phyloP scores from a whole-genome alignment of 176 grass and related monocot genomes.

The Aegilops bicornis region DNA sequence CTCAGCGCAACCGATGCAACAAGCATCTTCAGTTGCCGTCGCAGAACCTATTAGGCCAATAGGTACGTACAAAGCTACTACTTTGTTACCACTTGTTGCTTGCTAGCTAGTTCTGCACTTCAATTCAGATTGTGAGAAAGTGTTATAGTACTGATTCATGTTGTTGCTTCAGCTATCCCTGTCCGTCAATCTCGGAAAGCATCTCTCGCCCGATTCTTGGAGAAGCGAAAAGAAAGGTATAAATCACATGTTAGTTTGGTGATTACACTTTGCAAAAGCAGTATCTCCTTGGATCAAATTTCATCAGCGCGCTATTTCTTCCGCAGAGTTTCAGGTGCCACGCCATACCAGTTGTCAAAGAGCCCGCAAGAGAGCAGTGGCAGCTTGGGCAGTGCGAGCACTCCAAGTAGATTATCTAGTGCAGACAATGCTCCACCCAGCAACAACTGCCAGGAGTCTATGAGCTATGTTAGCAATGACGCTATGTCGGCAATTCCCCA shows the following conservation, averaged over 20 bases:
- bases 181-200: slow-evolving; percentile 92
- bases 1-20: slow-evolving; percentile 14
- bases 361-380: slow-evolving; percentile 45
- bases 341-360: slow-evolving; percentile 59
- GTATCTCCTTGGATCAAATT: not conserved
- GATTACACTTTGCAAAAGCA: not conserved
- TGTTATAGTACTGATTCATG: not conserved
- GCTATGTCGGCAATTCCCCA: not conserved
- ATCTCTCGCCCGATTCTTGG: slow-evolving; percentile 84
- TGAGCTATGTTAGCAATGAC: not conserved
- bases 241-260: not conserved
- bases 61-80: slow-evolving; percentile 51
- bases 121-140: not conserved
- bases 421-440: slow-evolving; percentile 30
- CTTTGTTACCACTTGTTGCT: not conserved
- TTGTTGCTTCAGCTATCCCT: slow-evolving; percentile 59
- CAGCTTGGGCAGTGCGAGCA: slow-evolving; percentile 32
- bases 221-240: slow-evolving; percentile 88
- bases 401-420: slow-evolving; percentile 40
- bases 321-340: slow-evolving; percentile 46
- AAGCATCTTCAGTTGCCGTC: slow-evolving; percentile 31
- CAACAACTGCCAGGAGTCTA: slow-evolving; percentile 32
- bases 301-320: not conserved
- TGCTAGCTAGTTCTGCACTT: not conserved
- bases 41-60: slow-evolving; percentile 35